phyloP scores from a whole-genome alignment of 768 basidiomycete genomes.

The Mycena haematopus region DNA sequence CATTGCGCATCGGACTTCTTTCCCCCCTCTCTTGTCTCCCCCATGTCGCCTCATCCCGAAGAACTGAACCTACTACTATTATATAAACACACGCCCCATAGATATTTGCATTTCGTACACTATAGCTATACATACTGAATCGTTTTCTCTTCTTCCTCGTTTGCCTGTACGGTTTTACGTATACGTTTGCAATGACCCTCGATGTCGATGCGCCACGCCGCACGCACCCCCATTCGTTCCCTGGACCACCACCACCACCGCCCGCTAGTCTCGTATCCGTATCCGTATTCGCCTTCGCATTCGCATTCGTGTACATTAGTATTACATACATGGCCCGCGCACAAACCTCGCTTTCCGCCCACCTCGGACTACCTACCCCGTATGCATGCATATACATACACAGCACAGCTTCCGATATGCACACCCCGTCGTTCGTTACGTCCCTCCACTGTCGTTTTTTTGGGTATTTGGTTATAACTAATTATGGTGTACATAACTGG shows the following conservation, averaged over 20 bases:
- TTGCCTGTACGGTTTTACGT: slow-evolving; percentile 20
- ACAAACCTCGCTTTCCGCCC: background rate
- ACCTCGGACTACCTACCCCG: background rate
- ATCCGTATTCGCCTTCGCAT: background rate
- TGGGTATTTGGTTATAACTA: background rate
- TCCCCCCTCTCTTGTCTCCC: background rate
- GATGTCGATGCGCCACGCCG: background rate
- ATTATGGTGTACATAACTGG: background rate
- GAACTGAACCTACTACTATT: background rate
- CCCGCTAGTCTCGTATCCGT: background rate
- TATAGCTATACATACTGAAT: slow-evolving; percentile 23
- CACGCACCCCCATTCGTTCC: background rate
- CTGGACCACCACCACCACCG: too few species aligned
- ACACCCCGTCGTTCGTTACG: background rate
- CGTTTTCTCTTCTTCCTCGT: background rate
- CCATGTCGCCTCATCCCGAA: too few species aligned
- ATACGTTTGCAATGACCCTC: slow-evolving; percentile 24
- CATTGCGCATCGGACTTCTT: slow-evolving; percentile 7
- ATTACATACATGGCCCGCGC: background rate
- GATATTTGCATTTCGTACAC: slow-evolving; percentile 21
- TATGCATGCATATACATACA: background rate
- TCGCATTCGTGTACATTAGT: slow-evolving; percentile 2
- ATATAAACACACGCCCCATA: slow-evolving; percentile 18
- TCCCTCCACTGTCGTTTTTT: slow-evolving; percentile 1
- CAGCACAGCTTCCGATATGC: too few species aligned